Base-by-base conservation (phyloP, 306 rosid species). In the Pyrus bretschneideri region DNA sequence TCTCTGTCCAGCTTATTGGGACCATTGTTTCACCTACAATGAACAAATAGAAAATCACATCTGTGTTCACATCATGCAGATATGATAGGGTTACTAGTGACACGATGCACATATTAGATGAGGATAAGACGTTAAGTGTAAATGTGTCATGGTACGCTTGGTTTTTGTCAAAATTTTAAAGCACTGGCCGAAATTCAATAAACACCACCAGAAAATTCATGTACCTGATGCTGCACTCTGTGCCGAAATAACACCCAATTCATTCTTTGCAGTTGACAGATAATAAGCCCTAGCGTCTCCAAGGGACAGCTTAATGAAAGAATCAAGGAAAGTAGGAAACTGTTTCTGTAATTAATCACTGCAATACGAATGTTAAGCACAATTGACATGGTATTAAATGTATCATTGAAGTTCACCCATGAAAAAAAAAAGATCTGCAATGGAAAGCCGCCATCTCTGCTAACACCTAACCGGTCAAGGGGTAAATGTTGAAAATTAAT, bases 1-100 rank as follows among this genome's bases (percentile, higher is more conserved):
- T 91, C 85, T 93, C 93, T 11, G 97, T 91, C 98, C 97, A 93
- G 79, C 98, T 91, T 71, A 87, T 78, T 72, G 99, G 96, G 70
- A 92, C 87, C 97, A 92, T 88, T 18, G 87, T 78, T 73, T 85
- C 97, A 82, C 97, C 98, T 90, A 59, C 38, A 81, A 54, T 59
- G 69, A 72, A 79, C 44, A 83, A 19, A 40, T 9, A 64, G 66
- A 74, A 44, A 57, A 83, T 18, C 81, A 79, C 57, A 27, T 13
- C 62, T 65, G 75, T 22, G 81, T 82, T 67, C 73, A 78, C 64
- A 59, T 38, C 58, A 21, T 11, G 1, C n/a, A 58, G 57, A 74
- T 17, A 69, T 33, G n/a, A 49, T 30, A 17, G 31, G 45, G 63
- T 68, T 44, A 38, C 21, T 51, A 5, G 45, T 55, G 45, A 45